Percentiles rank a stretch among this genome's conserved stretches.
These are phyloP conservation scores for Melaleuca quinquenervia DNA, from an alignment of 345 rosid genomes.

Conservation along the genomic window DNA sequence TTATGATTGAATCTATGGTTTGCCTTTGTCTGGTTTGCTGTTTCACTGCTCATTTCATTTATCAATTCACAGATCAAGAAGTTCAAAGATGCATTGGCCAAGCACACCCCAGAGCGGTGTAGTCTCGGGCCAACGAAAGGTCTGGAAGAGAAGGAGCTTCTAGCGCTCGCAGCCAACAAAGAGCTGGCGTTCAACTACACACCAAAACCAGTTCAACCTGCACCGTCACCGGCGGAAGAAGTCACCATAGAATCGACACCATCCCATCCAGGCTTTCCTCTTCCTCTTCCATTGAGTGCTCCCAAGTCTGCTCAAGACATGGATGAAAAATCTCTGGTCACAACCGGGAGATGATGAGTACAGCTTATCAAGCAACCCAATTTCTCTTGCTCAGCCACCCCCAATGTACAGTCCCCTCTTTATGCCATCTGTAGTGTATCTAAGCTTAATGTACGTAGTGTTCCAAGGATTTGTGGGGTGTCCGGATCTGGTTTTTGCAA, in stretches of 20 bases:
- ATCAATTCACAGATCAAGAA: constrained; percentile 61
- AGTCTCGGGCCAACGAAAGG: constrained; percentile 81
- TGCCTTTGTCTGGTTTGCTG: neutral
- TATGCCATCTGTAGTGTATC: neutral
- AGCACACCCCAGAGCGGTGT: constrained; percentile 68
- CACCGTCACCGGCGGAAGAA: neutral
- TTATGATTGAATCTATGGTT: neutral
- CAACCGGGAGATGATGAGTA: neutral
- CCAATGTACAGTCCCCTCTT: neutral
- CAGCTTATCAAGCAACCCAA: neutral
- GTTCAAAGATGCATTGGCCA: constrained; percentile 82
- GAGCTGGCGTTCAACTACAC: constrained; percentile 64
- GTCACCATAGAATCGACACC: neutral
- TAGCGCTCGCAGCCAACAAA: constrained; percentile 76
- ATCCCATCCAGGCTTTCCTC: neutral
- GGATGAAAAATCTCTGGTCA: neutral
- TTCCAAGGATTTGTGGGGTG: neutral
- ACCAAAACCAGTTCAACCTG: constrained; percentile 17
- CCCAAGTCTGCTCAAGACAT: neutral
- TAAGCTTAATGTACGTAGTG: neutral
- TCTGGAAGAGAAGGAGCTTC: constrained; percentile 81
- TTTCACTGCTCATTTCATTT: neutral
- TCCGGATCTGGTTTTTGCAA: neutral
- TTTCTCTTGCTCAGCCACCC: neutral
- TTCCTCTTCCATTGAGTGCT: neutral